These are phyloP conservation scores for Penicillium sp. DNA, from an alignment of 2,329 filamentous ascomycete genomes.

Conservation along the genomic window DNA sequence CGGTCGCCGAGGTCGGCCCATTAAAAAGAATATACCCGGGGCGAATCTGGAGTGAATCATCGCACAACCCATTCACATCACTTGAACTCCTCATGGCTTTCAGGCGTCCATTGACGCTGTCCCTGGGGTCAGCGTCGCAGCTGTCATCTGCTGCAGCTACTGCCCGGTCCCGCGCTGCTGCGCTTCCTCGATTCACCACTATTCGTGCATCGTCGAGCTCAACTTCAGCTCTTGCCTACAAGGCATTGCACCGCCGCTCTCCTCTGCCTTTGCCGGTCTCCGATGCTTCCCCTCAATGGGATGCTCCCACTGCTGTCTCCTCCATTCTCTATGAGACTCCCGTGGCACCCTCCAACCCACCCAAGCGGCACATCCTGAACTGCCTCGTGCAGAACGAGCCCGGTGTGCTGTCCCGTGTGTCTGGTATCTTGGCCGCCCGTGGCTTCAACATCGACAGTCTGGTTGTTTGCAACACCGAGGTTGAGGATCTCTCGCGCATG, in stretches of 20 bases:
- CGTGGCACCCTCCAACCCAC: constrained; percentile 73
- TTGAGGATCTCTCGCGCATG: constrained; percentile 95
- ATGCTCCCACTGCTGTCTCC: constrained; percentile 88
- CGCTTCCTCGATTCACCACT: constrained; percentile 32
- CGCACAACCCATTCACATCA: constrained; percentile 19
- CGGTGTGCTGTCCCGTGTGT: constrained; percentile 92
- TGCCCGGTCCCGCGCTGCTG: constrained; percentile 28
- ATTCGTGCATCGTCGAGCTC: constrained; percentile 54
- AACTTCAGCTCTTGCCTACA: constrained; percentile 94
- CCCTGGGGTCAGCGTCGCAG: constrained; percentile 33
- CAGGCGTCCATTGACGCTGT: constrained; percentile 38
- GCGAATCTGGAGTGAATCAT: constrained; percentile 28
- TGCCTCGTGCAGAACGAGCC: constrained; percentile 99
- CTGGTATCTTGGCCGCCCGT: constrained; percentile 89
- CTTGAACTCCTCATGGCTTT: constrained; percentile 37
- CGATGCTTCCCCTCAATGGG: constrained; percentile 74
- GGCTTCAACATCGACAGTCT: constrained; percentile 99
- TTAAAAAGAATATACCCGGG: constrained; percentile 25
- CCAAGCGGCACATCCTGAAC: constrained; percentile 95
- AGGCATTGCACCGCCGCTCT: constrained; percentile 88
- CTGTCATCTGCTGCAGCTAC: constrained; percentile 24
- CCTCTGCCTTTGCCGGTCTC: constrained; percentile 78
- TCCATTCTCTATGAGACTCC: constrained; percentile 99
- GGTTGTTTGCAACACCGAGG: constrained; percentile 96
- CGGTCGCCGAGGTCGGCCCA: constrained; percentile 36